Base-by-base conservation (phyloP, 129 eudicot genomes). In the Arctium lappa region DNA sequence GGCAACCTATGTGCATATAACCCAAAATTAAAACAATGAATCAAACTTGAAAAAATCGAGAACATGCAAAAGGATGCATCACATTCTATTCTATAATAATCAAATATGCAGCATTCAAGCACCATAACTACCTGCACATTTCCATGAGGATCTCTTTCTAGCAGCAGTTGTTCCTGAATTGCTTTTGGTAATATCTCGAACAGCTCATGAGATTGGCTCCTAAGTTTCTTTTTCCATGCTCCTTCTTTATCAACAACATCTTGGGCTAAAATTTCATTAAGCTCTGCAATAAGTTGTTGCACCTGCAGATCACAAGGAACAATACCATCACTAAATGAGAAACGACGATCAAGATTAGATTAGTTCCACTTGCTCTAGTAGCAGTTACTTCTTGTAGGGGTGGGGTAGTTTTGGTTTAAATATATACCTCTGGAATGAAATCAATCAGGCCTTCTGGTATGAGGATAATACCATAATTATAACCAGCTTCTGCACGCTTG, bases 101-200 rank as follows among this genome's bases (percentile, higher is more conserved):
- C 75, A 74, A 44, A 60, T 29, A 29, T 65, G 80, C 42, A 74
- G 69, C 69, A 78, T 32, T 74, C 39, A 30, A 39, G 34, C 33
- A 75, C 31, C 16, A 69, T 74, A 81, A 79, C 71, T 84, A 96
- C 99, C 94, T 96, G 99, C 42, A 96, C 99, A 79, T 96, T 96
- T 74, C 99, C 99, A 86, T 93, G 99, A 42, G 99, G 99, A 80
- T 96, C 99, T 88, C 98, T 96, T 91, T 96, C 97, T 46, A 96
- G 97, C 89, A 93, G 86, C 79, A 96, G 72, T 77, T 96, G 99
- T 29, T 93, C 97, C 84, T 93, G 98, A 82, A 96, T 96, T 72
- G 98, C 89, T 81, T 85, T 88, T 68, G 99, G 99, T 72, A 96
- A 77, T 30, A 90, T n/a, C 62, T 89, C 93, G 69, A 96, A 96